Percentiles rank a stretch among this genome's conserved stretches.
These are phyloP conservation scores for Penicillium brevicompactum DNA, from an alignment of 2,329 filamentous ascomycete species.

Conservation along the genomic window DNA sequence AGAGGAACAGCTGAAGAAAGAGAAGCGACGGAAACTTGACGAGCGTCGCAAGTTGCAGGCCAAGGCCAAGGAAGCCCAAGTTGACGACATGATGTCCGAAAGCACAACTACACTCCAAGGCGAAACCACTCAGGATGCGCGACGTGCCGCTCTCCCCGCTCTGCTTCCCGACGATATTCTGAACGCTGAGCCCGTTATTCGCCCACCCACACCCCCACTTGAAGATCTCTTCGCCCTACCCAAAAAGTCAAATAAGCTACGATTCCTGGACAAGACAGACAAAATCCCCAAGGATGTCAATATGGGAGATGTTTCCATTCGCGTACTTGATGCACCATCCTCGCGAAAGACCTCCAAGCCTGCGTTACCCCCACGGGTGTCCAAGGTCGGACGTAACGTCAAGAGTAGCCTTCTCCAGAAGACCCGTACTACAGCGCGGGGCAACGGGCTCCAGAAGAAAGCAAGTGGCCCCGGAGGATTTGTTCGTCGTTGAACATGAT, in stretches of 20 bases:
- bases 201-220: slow-evolving; percentile 49
- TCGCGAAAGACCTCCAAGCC: slow-evolving; percentile 41
- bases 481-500: slow-evolving; percentile 33
- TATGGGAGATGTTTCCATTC: slow-evolving; percentile 52
- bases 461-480: slow-evolving; percentile 40
- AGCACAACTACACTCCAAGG: slow-evolving; percentile 46
- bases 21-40: slow-evolving; percentile 44
- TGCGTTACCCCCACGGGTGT: slow-evolving; percentile 49
- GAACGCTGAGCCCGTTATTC: slow-evolving; percentile 46
- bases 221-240: slow-evolving; percentile 28
- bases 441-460: slow-evolving; percentile 41
- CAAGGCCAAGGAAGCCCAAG: slow-evolving; percentile 31
- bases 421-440: slow-evolving; percentile 31
- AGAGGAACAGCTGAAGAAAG: slow-evolving; percentile 41
- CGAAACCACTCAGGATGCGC: slow-evolving; percentile 38
- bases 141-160: slow-evolving; percentile 47
- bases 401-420: slow-evolving; percentile 44
- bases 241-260: slow-evolving; percentile 47
- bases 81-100: slow-evolving; percentile 43
- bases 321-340: slow-evolving; percentile 46
- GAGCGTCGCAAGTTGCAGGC: slow-evolving; percentile 43
- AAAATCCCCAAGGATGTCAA: slow-evolving; percentile 54
- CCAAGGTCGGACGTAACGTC: slow-evolving; percentile 40
- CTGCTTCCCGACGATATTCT: slow-evolving; percentile 56
- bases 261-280: slow-evolving; percentile 52